phyloP scores from a whole-genome alignment of 2,329 filamentous ascomycete genomes.

The Xylaria digitata region DNA sequence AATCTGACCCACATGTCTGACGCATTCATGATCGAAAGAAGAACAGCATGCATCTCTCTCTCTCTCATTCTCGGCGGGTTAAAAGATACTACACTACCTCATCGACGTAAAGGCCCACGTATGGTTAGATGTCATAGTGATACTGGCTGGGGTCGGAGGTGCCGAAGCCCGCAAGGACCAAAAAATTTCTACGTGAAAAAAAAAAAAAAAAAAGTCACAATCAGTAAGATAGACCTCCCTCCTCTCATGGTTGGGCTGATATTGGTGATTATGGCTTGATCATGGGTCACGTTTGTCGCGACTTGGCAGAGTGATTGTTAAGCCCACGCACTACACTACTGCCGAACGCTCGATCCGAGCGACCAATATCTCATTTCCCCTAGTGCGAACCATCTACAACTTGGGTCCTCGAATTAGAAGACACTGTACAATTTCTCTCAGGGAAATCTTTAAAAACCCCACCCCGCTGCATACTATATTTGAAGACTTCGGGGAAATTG shows the following conservation, averaged over 20 bases:
- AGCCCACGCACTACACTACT: constrained; percentile 21
- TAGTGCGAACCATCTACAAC: constrained; percentile 27
- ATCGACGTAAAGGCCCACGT: constrained; percentile 18
- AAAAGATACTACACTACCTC: constrained; percentile 12
- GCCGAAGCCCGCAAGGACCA: constrained; percentile 17
- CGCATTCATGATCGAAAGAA: constrained; percentile 34
- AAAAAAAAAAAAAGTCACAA: neutral
- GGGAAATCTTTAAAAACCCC: constrained; percentile 16
- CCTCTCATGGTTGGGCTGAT: constrained; percentile 2
- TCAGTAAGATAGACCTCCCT: neutral
- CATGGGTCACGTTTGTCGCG: constrained; percentile 22
- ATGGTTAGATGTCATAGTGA: constrained; percentile 34
- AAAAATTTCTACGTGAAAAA: neutral
- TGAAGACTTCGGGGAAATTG: constrained; percentile 37
- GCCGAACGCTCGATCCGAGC: constrained; percentile 21
- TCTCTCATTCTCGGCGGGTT: constrained; percentile 17
- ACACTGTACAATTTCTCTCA: constrained; percentile 12
- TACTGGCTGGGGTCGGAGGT: constrained; percentile 19
- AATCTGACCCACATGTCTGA: constrained; percentile 35
- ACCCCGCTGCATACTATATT: constrained; percentile 24
- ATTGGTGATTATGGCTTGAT: constrained; percentile 19
- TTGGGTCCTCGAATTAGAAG: constrained; percentile 18
- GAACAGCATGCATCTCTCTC: constrained; percentile 32
- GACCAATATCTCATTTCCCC: constrained; percentile 33
- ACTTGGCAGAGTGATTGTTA: constrained; percentile 8